A percentile compares a stretch with the other conserved stretches of the same genome.
phyloP scores from a whole-genome alignment of 768 basidiomycete species.

The Lactarius quietus region DNA sequence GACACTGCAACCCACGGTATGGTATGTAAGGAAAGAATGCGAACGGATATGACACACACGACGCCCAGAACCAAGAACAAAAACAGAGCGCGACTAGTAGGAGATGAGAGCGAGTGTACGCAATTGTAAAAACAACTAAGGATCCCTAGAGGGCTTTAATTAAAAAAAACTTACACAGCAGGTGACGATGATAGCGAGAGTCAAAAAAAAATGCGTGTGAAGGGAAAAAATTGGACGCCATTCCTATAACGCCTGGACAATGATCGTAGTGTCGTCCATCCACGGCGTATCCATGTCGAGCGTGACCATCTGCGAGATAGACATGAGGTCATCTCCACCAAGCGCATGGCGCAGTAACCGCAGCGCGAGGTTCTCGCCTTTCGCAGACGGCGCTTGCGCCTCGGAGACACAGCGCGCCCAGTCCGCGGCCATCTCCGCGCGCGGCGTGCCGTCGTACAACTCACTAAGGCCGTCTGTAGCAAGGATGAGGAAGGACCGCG shows the following conservation, averaged over 20 bases:
- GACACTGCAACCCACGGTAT: neutral
- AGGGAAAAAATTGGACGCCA: too few relatives aligned
- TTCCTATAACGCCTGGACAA: constrained; percentile 38
- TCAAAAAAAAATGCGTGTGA: neutral
- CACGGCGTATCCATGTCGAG: constrained; percentile 48
- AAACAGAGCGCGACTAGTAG: neutral
- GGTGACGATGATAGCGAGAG: neutral
- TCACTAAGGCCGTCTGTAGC: constrained; percentile 48
- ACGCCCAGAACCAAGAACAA: neutral
- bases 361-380: constrained; percentile 38
- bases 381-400: constrained; percentile 11
- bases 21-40: neutral
- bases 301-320: constrained; percentile 43
- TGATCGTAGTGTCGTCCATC: constrained; percentile 50
- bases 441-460: constrained; percentile 35
- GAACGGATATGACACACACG: constrained; percentile 2
- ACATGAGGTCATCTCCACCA: constrained; percentile 40
- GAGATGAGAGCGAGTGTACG: neutral
- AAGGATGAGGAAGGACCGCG: constrained; percentile 36
- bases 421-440: constrained; percentile 34
- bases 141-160: neutral
- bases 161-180: neutral
- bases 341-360: constrained; percentile 41
- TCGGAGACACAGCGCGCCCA: constrained; percentile 37
- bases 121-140: neutral